Evolutionary conservation across 176 grass and related monocot species (phyloP).

Genomic region (Puya raimondii): DNA sequence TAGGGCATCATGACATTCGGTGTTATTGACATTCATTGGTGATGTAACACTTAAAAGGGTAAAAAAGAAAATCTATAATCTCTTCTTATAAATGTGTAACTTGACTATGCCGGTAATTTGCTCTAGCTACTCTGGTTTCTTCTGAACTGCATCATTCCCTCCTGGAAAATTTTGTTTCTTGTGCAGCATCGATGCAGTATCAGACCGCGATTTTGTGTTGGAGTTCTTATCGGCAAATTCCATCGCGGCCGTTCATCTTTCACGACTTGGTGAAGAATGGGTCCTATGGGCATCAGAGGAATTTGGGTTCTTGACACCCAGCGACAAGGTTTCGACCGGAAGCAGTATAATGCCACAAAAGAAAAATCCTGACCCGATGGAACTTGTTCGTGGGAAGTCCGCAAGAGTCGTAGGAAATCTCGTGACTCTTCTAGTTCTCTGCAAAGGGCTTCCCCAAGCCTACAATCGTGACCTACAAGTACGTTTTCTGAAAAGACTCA

Average conservation of each 20-base stretch:
- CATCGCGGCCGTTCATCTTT: slow-evolving; percentile 79
- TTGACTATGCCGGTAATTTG: neutral
- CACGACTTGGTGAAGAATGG: slow-evolving; percentile 96
- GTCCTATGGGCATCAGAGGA: slow-evolving; percentile 98
- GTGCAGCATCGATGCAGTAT: slow-evolving; percentile 92
- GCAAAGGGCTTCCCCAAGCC: slow-evolving; percentile 93
- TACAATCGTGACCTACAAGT: slow-evolving; percentile 98
- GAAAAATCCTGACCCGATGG: slow-evolving; percentile 95
- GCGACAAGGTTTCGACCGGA: slow-evolving; percentile 68
- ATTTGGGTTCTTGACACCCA: slow-evolving; percentile 76
- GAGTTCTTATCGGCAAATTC: slow-evolving; percentile 92
- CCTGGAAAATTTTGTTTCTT: neutral
- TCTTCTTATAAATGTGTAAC: neutral
- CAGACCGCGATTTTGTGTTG: slow-evolving; percentile 92
- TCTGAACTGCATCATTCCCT: neutral
- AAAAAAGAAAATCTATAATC: too few species aligned
- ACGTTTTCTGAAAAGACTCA: neutral
- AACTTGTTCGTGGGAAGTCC: slow-evolving; percentile 93
- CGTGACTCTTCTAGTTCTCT: slow-evolving; percentile 69
- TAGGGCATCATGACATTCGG: too few species aligned
- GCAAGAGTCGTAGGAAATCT: slow-evolving; percentile 89
- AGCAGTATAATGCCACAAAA: slow-evolving; percentile 92
- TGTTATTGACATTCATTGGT: too few species aligned
- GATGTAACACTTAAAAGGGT: too few species aligned
- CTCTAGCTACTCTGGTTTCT: neutral